Conservation (phyloP, 2,329 filamentous ascomycete species). For the Arthrinium phaeospermum region DNA sequence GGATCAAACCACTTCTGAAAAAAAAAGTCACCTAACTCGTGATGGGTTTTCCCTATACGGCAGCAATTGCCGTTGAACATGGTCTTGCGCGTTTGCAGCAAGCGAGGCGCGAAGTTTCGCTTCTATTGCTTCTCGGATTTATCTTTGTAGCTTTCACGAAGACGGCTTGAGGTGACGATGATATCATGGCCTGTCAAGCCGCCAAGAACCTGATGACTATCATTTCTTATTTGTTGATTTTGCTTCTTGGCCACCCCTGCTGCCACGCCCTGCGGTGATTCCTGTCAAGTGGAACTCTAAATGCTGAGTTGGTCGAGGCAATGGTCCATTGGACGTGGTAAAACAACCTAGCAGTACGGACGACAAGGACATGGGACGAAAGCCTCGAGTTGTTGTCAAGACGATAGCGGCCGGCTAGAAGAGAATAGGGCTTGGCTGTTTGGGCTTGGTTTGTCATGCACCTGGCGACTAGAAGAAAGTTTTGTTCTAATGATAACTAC, state of each 20-base stretch:
- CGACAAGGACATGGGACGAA: conserved; percentile 9
- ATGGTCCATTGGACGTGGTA: neutral
- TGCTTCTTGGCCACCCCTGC: neutral
- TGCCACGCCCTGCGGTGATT: neutral
- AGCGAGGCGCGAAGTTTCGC: neutral
- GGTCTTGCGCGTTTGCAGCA: neutral
- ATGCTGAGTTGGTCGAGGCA: neutral
- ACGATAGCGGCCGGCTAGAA: neutral
- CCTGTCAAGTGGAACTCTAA: conserved; percentile 4
- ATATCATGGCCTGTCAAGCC: neutral
- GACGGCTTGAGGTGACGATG: neutral
- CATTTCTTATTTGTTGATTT: neutral
- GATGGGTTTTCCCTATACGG: neutral
- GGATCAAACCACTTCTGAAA: neutral
- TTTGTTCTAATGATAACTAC: conserved; percentile 12
- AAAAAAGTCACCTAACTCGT: neutral
- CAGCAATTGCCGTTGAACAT: neutral
- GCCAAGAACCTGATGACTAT: neutral
- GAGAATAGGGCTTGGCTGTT: neutral
- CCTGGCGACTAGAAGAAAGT: neutral
- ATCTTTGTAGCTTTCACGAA: neutral
- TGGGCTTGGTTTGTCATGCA: neutral
- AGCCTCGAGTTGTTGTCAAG: conserved; percentile 1
- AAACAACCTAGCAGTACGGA: neutral
- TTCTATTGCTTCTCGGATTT: too few species aligned